Percentiles rank a stretch among this genome's conserved stretches.
Conservation (phyloP, 2,329 filamentous ascomycete genomes). For the Xylaria sp. region DNA sequence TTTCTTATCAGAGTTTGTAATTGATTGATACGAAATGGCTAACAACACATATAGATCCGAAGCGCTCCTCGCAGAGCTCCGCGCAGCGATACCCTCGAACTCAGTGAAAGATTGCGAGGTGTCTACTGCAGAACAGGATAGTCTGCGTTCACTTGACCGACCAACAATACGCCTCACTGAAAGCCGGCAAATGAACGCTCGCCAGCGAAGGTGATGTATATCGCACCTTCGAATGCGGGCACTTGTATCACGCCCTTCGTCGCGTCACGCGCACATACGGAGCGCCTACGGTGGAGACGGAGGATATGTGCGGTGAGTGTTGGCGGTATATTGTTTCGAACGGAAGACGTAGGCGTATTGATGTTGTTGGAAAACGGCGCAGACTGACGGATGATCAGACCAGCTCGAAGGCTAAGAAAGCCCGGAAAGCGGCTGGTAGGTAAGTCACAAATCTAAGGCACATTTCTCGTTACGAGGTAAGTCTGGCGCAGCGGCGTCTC, state of each 20-base stretch:
- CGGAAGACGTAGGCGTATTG: slow-evolving; percentile 9
- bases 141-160: slow-evolving; percentile 10
- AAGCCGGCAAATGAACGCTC: slow-evolving; percentile 10
- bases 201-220: background rate
- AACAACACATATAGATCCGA: background rate
- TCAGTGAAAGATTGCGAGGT: slow-evolving; percentile 7
- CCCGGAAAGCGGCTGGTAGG: background rate
- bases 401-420: slow-evolving; percentile 3
- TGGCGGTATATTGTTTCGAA: slow-evolving; percentile 23
- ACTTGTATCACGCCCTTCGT: slow-evolving; percentile 2
- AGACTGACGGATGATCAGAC: background rate
- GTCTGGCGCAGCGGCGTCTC: no score
- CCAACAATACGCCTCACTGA: slow-evolving; percentile 25
- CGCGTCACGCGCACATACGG: background rate
- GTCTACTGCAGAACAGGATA: slow-evolving; percentile 12
- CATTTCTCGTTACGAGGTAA: background rate
- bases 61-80: slow-evolving; percentile 8
- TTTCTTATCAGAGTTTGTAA: no score
- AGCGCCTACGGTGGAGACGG: slow-evolving; percentile 9
- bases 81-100: slow-evolving; percentile 6
- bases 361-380: background rate
- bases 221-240: slow-evolving; percentile 29
- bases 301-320: slow-evolving; percentile 20
- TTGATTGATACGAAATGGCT: slow-evolving; percentile 4
- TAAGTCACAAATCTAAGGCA: background rate